Conservation (phyloP, 177 flowering plant genomes). For the Telopea speciosissima region DNA sequence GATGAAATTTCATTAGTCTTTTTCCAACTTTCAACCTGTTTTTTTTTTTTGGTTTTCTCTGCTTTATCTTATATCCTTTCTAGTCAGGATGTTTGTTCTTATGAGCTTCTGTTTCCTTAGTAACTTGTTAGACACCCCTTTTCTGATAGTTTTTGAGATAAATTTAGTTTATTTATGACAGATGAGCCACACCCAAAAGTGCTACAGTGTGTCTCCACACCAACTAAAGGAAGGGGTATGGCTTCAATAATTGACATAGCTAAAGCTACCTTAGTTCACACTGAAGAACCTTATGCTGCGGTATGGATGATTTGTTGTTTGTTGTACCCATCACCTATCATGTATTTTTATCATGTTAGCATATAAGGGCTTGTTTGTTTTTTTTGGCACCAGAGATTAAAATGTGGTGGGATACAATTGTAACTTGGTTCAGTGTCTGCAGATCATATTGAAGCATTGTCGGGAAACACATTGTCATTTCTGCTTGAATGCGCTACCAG, state of each 20-base stretch:
- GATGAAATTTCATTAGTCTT: neutral
- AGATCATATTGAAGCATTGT: slow-evolving; percentile 68
- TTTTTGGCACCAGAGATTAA: neutral
- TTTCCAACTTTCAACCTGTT: neutral
- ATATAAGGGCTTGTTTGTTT: slow-evolving; percentile 2
- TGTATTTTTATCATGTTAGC: neutral
- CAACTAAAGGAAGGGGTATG: slow-evolving; percentile 83
- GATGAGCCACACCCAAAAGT: slow-evolving; percentile 36
- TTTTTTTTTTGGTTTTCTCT: neutral
- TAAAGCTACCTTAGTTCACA: slow-evolving; percentile 54
- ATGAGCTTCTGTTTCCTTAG: neutral
- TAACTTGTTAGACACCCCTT: neutral
- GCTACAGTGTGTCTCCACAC: slow-evolving; percentile 45
- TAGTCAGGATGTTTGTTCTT: neutral
- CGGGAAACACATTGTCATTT: slow-evolving; percentile 85
- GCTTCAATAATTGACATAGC: slow-evolving; percentile 42
- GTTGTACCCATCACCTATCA: neutral
- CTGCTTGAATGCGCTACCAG: slow-evolving; percentile 78
- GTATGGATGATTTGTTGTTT: slow-evolving; percentile 34
- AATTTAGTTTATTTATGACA: slow-evolving; percentile 30
- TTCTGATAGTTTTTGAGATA: slow-evolving; percentile 7
- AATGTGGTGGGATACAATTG: slow-evolving; percentile 6
- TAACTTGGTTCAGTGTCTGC: slow-evolving; percentile 22
- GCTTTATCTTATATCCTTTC: neutral
- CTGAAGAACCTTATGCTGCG: slow-evolving; percentile 77